Percentiles rank a stretch among this genome's conserved stretches.
phyloP scores from a whole-genome alignment of 2,329 filamentous ascomycete genomes.

The Cladosporium colombiae region DNA sequence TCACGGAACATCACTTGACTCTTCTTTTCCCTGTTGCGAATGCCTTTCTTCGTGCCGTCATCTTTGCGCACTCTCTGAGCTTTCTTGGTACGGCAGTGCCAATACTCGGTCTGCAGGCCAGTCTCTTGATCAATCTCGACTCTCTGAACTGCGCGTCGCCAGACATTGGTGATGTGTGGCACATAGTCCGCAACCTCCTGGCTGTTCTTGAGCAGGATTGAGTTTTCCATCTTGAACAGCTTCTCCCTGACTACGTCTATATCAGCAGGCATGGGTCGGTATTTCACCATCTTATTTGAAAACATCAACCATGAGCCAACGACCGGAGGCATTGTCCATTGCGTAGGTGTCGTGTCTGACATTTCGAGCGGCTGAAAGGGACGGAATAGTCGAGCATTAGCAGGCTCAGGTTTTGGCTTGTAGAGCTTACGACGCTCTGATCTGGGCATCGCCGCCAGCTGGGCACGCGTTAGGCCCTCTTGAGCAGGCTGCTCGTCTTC shows the following conservation, averaged over 20 bases:
- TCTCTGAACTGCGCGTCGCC: slow-evolving; percentile 22
- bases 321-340: slow-evolving; percentile 25
- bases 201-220: slow-evolving; percentile 26
- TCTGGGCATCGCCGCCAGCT: neutral
- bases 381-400: neutral
- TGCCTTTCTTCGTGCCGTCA: neutral
- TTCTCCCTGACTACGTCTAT: slow-evolving; percentile 28
- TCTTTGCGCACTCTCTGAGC: neutral
- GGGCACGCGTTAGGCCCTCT: neutral
- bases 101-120: slow-evolving; percentile 25
- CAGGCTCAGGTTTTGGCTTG: slow-evolving; percentile 5
- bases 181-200: slow-evolving; percentile 32
- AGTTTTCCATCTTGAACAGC: slow-evolving; percentile 26
- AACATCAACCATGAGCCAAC: slow-evolving; percentile 27
- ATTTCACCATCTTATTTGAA: slow-evolving; percentile 28
- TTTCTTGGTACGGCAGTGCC: slow-evolving; percentile 27
- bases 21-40: neutral
- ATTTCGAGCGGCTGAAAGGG: neutral
- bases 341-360: slow-evolving; percentile 2
- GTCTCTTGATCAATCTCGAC: slow-evolving; percentile 15
- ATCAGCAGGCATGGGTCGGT: slow-evolving; percentile 27
- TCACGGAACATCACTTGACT: neutral
- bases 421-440: slow-evolving; percentile 7
- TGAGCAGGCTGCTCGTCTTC: neutral
- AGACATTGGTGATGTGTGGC: slow-evolving; percentile 31